Evolutionary conservation across 208 protist species (phyloP), one percentile per base, ranked within the genome.

Genomic region (Leptomonas seymouri): DNA sequence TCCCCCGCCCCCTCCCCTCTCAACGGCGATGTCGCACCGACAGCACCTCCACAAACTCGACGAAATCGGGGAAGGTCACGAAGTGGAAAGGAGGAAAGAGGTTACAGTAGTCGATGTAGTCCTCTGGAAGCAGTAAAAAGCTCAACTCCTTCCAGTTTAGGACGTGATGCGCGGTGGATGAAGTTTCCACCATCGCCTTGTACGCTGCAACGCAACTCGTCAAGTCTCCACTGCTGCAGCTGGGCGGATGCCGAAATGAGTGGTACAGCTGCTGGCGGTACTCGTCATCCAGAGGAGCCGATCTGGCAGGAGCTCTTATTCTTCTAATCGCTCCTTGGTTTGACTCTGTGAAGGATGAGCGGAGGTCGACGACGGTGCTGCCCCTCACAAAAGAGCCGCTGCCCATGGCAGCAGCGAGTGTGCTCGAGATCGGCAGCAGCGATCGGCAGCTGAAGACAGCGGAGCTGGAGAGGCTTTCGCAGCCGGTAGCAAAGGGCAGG

Each of bases 1-100:
- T 14, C 27, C 16, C 28, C 30, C 27, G 7, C 27, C 30, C n/a
- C 23, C 46, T 7, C 45, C 5, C 11, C 1, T 8, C 36, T 60
- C 41, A 75, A 18, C 25, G 58, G 46, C 48, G 55, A 31, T 75
- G 57, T 11, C 70, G 70, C 50, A 81, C 60, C 7, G 76, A 81
- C 36, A 76, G 45, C 20, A 77, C 71, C 25, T 81, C 76, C 16
- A 81, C 64, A 41, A 81, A 81, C 34, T 81, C 49, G 16, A 65
- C 48, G 18, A 81, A 77, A 31, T 81, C 70, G 1, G 46, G 42
- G 23, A 77, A 74, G 34, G 51, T 65, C 21, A 81, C 14, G 39
- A 55, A 70, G 25, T 69, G 67, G 20, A 64, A 31, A 12, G 41
- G 60, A 1, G 69, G 76, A 21, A 74, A 81, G 49, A 81, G 67